Evolutionary conservation across 106 monocot genomes (phyloP), one percentile per base, ranked within the genome.

Genomic region (Allium fistulosum): DNA sequence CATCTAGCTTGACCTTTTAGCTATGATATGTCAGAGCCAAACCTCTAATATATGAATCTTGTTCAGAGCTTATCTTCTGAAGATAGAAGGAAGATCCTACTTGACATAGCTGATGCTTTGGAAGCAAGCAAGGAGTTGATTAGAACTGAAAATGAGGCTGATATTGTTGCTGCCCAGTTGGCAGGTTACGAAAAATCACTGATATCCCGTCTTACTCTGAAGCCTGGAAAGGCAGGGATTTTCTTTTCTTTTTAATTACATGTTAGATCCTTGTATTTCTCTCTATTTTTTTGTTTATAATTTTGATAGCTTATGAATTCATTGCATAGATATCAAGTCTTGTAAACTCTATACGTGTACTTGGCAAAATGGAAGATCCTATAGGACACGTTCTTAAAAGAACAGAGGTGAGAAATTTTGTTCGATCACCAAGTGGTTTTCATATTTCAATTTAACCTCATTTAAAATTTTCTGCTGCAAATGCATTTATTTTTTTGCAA

Each of bases 311-410:
- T 13, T 12, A 53, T 48, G 16, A 52, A 4, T 58, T 49, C 28
- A 62, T 12, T 37, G 37, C 17, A 50, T 75, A 90, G 94, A 85
- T 94, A 75, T 82, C 83, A 61, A 91, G 90, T 67, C 80, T 94
- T 68, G 70, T 90, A 50, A 90, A 91, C 6, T 94, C 90, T 15
- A 83, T 94, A 50, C 78, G 87, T 66, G 64, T 74, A 15, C 82
- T 94, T 79, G 94, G 90, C 37, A 79, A 90, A 15, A 94, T 94
- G 90, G 83, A 85, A 48, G 94, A 94, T 62, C 94, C 94, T 52
- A 85, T 94, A 26, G 83, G 81, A 10, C 78, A 70, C 63, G 83
- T 85, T 72, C 16, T 83, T 10, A 81, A 80, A 81, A 81, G 68
- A 69, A 94, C 80, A 52, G 90, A 94, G 80, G 94, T 85, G 58